Conservation (phyloP, 1,139 yeast genomes). For the Lodderomyces elongisporus region DNA sequence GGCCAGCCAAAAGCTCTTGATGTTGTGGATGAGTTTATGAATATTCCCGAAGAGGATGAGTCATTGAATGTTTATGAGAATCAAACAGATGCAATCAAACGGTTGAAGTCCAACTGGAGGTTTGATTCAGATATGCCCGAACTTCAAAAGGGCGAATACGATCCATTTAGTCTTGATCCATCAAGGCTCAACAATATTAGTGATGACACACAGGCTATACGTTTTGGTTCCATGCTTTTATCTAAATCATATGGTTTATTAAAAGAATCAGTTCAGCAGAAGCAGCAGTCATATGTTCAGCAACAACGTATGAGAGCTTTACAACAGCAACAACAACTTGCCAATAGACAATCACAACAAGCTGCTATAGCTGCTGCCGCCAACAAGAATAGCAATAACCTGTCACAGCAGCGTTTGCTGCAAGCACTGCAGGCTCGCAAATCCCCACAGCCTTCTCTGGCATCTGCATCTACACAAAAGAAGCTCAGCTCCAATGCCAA, state of each 20-base stretch:
- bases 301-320: slow-evolving; percentile 45
- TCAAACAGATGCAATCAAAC: slow-evolving; percentile 42
- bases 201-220: slow-evolving; percentile 79
- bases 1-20: slow-evolving; percentile 37
- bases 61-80: slow-evolving; percentile 45
- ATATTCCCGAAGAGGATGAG: slow-evolving; percentile 17
- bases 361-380: slow-evolving; percentile 21
- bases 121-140: slow-evolving; percentile 63
- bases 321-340: slow-evolving; percentile 37
- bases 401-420: no score
- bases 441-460: background rate
- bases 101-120: slow-evolving; percentile 69
- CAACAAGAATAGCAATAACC: slow-evolving; percentile 1
- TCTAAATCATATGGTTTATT: slow-evolving; percentile 77
- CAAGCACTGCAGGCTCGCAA: background rate
- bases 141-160: slow-evolving; percentile 41
- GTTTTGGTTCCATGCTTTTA: slow-evolving; percentile 87
- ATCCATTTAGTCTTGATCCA: slow-evolving; percentile 62
- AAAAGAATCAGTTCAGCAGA: slow-evolving; percentile 47
- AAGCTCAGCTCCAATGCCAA: background rate
- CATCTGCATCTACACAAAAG: background rate
- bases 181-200: slow-evolving; percentile 73
- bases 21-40: slow-evolving; percentile 35
- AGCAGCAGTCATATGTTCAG: slow-evolving; percentile 39
- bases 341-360: slow-evolving; percentile 24